These are phyloP conservation scores for Spiromastix sp. DNA, from an alignment of 2,329 filamentous ascomycete genomes.

Conservation along the genomic window DNA sequence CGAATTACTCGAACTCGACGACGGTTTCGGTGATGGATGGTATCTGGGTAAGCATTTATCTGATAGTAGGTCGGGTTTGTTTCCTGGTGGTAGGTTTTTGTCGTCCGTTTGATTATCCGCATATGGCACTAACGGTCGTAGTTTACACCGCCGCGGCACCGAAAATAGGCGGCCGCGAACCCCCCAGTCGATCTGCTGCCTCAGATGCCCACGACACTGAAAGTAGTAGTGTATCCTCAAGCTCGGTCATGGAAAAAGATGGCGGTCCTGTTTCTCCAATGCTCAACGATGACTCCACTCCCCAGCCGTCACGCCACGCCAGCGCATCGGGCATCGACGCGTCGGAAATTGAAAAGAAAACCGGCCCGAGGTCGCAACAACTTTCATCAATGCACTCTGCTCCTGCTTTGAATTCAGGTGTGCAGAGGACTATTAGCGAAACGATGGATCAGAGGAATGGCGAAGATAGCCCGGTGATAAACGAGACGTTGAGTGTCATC, in stretches of 20 bases:
- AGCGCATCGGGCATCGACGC: constrained; percentile 22
- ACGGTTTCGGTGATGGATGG: constrained; percentile 58
- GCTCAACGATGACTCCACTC: constrained; percentile 27
- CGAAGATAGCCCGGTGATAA: constrained; percentile 69
- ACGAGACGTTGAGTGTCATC: constrained; percentile 90
- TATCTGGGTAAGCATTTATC: constrained; percentile 44
- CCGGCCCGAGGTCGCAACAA: constrained; percentile 14
- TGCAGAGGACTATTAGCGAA: constrained; percentile 36
- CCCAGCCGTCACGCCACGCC: constrained; percentile 30
- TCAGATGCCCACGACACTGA: constrained; percentile 2
- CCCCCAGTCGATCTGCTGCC: constrained; percentile 5
- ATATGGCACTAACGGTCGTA: constrained; percentile 20
- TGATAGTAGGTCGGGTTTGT: constrained; percentile 34
- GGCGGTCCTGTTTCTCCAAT: constrained; percentile 16
- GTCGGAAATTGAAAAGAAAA: constrained; percentile 12
- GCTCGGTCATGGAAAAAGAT: constrained; percentile 7
- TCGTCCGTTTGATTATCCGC: constrained; percentile 1
- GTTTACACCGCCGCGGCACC: constrained; percentile 19
- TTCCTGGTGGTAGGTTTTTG: constrained; percentile 34
- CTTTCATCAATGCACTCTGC: constrained; percentile 25
- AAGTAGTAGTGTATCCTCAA: background rate
- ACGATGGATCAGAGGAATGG: constrained; percentile 39
- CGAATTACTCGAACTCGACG: constrained; percentile 53
- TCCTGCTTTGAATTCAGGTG: constrained; percentile 24
- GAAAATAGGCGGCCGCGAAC: constrained; percentile 10